Conservation (phyloP, 2,329 filamentous ascomycete species). For the Phaeophleospora eucalypticola region DNA sequence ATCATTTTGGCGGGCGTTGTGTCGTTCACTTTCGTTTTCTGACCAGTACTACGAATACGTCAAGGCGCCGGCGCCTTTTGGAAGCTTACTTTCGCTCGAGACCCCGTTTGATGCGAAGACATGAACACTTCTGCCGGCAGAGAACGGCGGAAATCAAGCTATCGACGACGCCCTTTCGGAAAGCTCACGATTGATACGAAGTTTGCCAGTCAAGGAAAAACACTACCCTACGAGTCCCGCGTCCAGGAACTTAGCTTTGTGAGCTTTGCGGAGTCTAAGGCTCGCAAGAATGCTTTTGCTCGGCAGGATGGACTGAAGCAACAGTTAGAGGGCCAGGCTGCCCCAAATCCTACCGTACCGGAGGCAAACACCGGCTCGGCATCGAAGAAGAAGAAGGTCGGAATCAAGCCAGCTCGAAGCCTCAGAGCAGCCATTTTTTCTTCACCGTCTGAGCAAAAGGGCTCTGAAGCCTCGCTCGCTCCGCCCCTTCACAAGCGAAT, state of each 20-base stretch:
- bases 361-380: slow-evolving; percentile 6
- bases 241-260: slow-evolving; percentile 25
- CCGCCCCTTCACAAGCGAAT: slow-evolving; percentile 23
- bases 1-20: slow-evolving; percentile 1
- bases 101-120: not conserved
- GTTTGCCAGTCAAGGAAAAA: slow-evolving; percentile 51
- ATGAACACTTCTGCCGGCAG: slow-evolving; percentile 4
- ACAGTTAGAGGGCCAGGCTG: slow-evolving; percentile 23
- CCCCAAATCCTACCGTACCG: slow-evolving; percentile 4
- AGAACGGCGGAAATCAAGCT: slow-evolving; percentile 5
- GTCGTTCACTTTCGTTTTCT: not conserved
- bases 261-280: slow-evolving; percentile 21
- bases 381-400: not conserved
- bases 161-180: slow-evolving; percentile 9
- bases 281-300: slow-evolving; percentile 11
- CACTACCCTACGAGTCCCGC: slow-evolving; percentile 36
- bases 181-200: slow-evolving; percentile 58
- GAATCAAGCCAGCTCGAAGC: not conserved
- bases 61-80: slow-evolving; percentile 8
- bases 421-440: not conserved
- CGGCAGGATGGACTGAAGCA: slow-evolving; percentile 17
- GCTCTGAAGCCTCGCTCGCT: not conserved
- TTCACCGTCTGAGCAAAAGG: not conserved
- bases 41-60: not conserved
- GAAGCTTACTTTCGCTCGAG: not conserved